These are phyloP conservation scores for Phytophthora aleatoria DNA, from an alignment of 352 stramenopile species.

Conservation along the genomic window DNA sequence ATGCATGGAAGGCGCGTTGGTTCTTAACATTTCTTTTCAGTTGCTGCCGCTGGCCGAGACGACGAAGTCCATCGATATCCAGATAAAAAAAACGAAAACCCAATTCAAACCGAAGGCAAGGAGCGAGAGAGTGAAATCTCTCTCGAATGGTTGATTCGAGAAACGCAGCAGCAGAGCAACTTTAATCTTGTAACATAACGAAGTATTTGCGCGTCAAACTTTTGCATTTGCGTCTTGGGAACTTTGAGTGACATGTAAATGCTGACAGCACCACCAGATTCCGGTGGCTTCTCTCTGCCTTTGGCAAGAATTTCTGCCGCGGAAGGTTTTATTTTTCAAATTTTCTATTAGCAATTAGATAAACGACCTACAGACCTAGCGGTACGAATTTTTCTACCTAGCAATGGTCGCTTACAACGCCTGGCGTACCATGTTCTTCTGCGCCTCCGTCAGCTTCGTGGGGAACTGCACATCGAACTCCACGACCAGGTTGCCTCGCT, in stretches of 20 bases:
- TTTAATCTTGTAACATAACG: conserved; percentile 32
- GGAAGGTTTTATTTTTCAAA: conserved; percentile 5
- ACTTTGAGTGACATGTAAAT: not conserved
- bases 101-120: conserved; percentile 14
- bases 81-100: conserved; percentile 25
- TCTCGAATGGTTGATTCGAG: conserved; percentile 2
- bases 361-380: conserved; percentile 14
- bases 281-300: not conserved
- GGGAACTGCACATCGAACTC: conserved; percentile 98
- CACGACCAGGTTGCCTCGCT: conserved; percentile 94
- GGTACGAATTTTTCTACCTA: not conserved
- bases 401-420: conserved; percentile 53
- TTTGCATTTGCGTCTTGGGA: not conserved
- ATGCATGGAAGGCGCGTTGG: conserved; percentile 16
- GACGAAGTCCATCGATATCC: not conserved
- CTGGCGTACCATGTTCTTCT: conserved; percentile 78
- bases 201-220: conserved; percentile 9
- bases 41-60: conserved; percentile 17
- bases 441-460: conserved; percentile 76
- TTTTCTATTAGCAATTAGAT: conserved; percentile 31
- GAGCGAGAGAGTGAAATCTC: conserved; percentile 2
- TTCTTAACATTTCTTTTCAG: conserved; percentile 24
- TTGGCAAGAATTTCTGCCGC: too few species aligned
- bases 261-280: conserved; percentile 17
- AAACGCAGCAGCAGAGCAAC: conserved; percentile 13